phyloP scores from a whole-genome alignment of 805 yeast species.

The Metschnikowia sp. region DNA sequence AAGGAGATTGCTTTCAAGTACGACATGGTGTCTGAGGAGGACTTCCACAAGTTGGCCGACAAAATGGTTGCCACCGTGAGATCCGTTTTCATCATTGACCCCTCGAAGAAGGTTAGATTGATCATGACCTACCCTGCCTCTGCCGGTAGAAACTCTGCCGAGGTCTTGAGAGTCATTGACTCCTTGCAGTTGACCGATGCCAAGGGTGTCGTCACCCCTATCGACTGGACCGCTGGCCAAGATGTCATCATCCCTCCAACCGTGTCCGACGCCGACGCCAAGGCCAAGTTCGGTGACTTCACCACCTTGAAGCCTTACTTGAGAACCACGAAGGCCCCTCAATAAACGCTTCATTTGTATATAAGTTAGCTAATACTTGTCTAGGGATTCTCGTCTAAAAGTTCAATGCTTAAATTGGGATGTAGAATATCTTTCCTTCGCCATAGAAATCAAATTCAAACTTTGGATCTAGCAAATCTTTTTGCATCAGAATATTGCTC shows the following conservation, averaged over 20 bases:
- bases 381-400: neutral
- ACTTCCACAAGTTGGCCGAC: constrained; percentile 61
- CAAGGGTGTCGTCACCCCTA: constrained; percentile 64
- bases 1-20: constrained; percentile 58
- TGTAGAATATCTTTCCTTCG: too few species aligned
- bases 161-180: constrained; percentile 66
- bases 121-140: constrained; percentile 69
- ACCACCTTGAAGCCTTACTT: constrained; percentile 60
- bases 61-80: constrained; percentile 67
- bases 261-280: constrained; percentile 58
- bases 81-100: constrained; percentile 71
- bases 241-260: constrained; percentile 72
- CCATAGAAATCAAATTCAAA: too few species aligned
- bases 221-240: constrained; percentile 70
- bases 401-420: neutral
- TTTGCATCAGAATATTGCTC: too few species aligned
- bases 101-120: constrained; percentile 58
- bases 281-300: constrained; percentile 58
- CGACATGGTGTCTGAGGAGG: constrained; percentile 72
- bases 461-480: too few species aligned
- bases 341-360: constrained; percentile 4
- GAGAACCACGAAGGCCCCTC: constrained; percentile 46
- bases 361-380: neutral
- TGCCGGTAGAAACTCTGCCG: constrained; percentile 74
- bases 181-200: constrained; percentile 64